Conservation (phyloP, 192 early-diverging fungal genomes). For the Umbelopsis sp. region DNA sequence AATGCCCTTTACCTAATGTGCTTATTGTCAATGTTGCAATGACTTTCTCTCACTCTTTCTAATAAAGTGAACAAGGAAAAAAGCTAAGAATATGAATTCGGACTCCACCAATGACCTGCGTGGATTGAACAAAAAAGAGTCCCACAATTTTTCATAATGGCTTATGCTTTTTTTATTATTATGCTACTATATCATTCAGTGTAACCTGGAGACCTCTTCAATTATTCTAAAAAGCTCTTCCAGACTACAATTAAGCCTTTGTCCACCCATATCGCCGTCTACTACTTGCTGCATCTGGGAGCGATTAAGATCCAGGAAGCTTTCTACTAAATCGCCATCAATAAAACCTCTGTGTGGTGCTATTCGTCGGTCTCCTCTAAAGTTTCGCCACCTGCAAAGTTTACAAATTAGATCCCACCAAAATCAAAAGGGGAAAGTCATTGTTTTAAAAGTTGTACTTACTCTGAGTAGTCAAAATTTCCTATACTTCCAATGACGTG, state of each 20-base stretch:
- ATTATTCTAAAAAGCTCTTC: constrained; percentile 65
- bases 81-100: too few species aligned
- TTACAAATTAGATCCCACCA: constrained; percentile 18
- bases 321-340: constrained; percentile 95
- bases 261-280: constrained; percentile 40
- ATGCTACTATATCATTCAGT: neutral
- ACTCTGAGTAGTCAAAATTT: constrained; percentile 60
- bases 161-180: too few species aligned
- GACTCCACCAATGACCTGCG: too few species aligned
- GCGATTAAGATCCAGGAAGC: constrained; percentile 71
- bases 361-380: constrained; percentile 55
- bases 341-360: constrained; percentile 65
- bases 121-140: too few species aligned
- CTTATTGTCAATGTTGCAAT: too few species aligned
- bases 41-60: too few species aligned
- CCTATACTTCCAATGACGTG: constrained; percentile 66
- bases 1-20: too few species aligned
- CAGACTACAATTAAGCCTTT: constrained; percentile 55
- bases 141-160: too few species aligned
- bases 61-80: too few species aligned
- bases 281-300: constrained; percentile 46
- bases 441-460: constrained; percentile 8
- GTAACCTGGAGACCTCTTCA: constrained; percentile 30
- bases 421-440: neutral
- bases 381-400: constrained; percentile 63